Base-by-base conservation (phyloP, 148 eudicot genomes). In the Fagopyrum tataricum region DNA sequence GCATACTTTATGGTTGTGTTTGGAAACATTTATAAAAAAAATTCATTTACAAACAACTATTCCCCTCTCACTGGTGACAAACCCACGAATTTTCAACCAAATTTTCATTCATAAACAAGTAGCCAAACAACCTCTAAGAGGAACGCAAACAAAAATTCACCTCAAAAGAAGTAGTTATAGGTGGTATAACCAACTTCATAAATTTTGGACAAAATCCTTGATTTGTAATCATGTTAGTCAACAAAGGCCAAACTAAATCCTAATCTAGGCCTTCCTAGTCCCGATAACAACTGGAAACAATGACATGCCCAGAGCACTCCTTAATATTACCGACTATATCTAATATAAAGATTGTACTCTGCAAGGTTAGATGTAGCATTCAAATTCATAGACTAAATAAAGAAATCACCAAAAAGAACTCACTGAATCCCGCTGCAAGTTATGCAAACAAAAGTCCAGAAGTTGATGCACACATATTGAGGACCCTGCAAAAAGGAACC, bases 371-470 rank as follows among this genome's bases (percentile, higher is more conserved):
- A 1, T 20, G 4, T 24, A 4, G 23, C 37, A 61, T 0, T 61
- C 12, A 8, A 58, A 61, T 11, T 24, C 7, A 61, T 24, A 26
- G 17, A 61, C 67, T 61, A 26, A 40, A 61, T 40, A 26, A 26
- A 26, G 17, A 41, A 13, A 18, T 7, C 17, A 44, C 67, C 10
- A 5, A 70, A 76, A 72, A 37, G 18, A 74, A 88, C 98, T 90
- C 80, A 93, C 98, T 93, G 98, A 77, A 93, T 90, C 74, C 98
- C 98, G 74, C 98, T 90, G 77, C 98, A 93, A 44, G 91, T 83
- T 74, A 67, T 82, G 76, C 98, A 93, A 73, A 90, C 84, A 67
- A 93, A 93, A 4, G 98, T 90, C 98, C 98, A 90, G 76, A 93
- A 93, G 76, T 82, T 93, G 73, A 87, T 90, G 82, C 98, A 93